Conservation (phyloP, 2,329 filamentous ascomycete genomes). For the Scedosporium boydii region DNA sequence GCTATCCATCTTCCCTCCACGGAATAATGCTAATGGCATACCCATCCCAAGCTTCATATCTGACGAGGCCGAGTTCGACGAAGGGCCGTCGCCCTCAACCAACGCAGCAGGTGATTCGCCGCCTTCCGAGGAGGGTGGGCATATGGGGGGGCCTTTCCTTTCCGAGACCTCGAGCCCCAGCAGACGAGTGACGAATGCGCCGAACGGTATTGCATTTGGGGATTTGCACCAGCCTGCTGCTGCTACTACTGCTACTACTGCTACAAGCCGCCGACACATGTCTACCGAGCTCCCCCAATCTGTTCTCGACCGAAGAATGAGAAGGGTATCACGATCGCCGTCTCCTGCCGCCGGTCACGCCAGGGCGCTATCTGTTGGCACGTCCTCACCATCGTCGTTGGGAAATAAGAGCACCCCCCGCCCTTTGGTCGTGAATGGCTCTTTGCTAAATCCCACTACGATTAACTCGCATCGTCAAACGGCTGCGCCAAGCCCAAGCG, state of each 20-base stretch:
- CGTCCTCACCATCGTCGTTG: slow-evolving; percentile 26
- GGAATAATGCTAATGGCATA: slow-evolving; percentile 35
- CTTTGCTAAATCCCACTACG: slow-evolving; percentile 22
- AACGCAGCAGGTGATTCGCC: slow-evolving; percentile 33
- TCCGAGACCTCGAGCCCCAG: slow-evolving; percentile 18
- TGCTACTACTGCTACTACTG: too few relatives aligned
- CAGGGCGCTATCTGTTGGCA: slow-evolving; percentile 32
- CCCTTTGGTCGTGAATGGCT: slow-evolving; percentile 45
- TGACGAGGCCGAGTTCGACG: slow-evolving; percentile 42
- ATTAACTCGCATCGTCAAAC: slow-evolving; percentile 7
- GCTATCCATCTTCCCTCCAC: slow-evolving; percentile 22
- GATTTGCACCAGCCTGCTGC: slow-evolving; percentile 29
- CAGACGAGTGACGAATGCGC: slow-evolving; percentile 14
- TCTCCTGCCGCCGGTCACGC: slow-evolving; percentile 45
- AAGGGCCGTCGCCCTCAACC: slow-evolving; percentile 18
- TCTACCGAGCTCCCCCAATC: slow-evolving; percentile 46
- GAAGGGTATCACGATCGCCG: slow-evolving; percentile 44
- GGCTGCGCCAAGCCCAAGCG: neutral
- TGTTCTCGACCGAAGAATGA: slow-evolving; percentile 43
- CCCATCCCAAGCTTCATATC: slow-evolving; percentile 46
- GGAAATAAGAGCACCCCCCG: slow-evolving; percentile 25
- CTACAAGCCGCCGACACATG: slow-evolving; percentile 32
- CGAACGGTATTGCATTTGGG: slow-evolving; percentile 35
- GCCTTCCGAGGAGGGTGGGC: slow-evolving; percentile 32
- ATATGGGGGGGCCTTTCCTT: slow-evolving; percentile 15